These are phyloP conservation scores for Chaetomiaceae sp. DNA, from an alignment of 2,329 filamentous ascomycete genomes.

Conservation along the genomic window DNA sequence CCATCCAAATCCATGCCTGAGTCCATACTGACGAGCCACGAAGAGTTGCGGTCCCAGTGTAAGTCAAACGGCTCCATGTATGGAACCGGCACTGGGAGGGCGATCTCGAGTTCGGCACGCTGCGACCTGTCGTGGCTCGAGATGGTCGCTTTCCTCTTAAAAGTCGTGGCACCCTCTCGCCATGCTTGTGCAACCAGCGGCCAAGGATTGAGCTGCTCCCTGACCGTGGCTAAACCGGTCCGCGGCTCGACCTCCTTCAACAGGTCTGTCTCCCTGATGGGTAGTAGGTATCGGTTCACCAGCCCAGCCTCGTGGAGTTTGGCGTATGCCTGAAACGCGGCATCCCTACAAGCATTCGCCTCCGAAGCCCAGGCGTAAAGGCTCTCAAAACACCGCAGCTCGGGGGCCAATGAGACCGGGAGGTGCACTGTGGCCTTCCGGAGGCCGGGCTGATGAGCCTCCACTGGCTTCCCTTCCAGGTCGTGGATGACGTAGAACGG, in stretches of 20 bases:
- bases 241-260: slow-evolving; percentile 37
- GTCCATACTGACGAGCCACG: slow-evolving; percentile 38
- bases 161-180: slow-evolving; percentile 32
- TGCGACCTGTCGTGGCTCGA: slow-evolving; percentile 31
- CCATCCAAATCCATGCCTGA: slow-evolving; percentile 9
- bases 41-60: slow-evolving; percentile 36
- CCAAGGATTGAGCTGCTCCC: slow-evolving; percentile 46
- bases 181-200: slow-evolving; percentile 40
- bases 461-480: slow-evolving; percentile 28
- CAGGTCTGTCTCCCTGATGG: slow-evolving; percentile 45
- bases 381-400: slow-evolving; percentile 53
- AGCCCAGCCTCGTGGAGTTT: slow-evolving; percentile 65
- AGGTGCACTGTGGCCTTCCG: slow-evolving; percentile 62
- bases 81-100: slow-evolving; percentile 42
- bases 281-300: slow-evolving; percentile 74
- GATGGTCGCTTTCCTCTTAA: slow-evolving; percentile 33
- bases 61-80: slow-evolving; percentile 36
- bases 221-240: slow-evolving; percentile 34
- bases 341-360: slow-evolving; percentile 71
- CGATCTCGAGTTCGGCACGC: slow-evolving; percentile 39
- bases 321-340: slow-evolving; percentile 74
- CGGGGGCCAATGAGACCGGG: slow-evolving; percentile 63
- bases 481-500: slow-evolving; percentile 63
- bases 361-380: slow-evolving; percentile 62
- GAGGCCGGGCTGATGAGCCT: slow-evolving; percentile 20